phyloP scores from a whole-genome alignment of 2,329 filamentous ascomycete species.

The Pezizomycotina sp. region DNA sequence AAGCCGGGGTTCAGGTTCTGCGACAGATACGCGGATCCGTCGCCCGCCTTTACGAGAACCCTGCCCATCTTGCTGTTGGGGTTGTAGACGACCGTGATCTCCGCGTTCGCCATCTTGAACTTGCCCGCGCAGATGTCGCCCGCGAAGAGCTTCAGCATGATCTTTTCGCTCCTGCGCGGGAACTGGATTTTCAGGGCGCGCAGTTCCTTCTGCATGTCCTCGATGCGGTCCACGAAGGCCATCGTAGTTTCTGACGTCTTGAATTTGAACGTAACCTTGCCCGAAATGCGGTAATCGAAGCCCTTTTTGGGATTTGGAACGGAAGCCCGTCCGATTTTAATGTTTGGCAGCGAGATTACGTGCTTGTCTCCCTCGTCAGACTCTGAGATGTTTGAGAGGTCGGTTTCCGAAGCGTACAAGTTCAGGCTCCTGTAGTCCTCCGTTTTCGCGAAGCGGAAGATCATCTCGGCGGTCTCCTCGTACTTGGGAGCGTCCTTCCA shows the following conservation, averaged over 20 bases:
- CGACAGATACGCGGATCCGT: conserved; percentile 13
- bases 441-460: conserved; percentile 2
- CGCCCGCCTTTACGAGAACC: conserved; percentile 11
- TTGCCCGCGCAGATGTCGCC: conserved; percentile 15
- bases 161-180: conserved; percentile 12
- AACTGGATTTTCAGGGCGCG: conserved; percentile 16
- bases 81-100: conserved; percentile 17
- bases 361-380: not conserved
- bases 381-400: conserved; percentile 10
- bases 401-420: too few species aligned
- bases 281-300: conserved; percentile 9
- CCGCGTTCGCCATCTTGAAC: conserved; percentile 11
- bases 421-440: conserved; percentile 2
- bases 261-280: conserved; percentile 12
- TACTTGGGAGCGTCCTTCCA: conserved; percentile 17
- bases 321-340: conserved; percentile 9
- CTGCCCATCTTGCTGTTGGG: conserved; percentile 12
- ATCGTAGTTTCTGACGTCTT: conserved; percentile 8
- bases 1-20: conserved; percentile 8
- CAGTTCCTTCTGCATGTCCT: conserved; percentile 15
- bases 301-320: conserved; percentile 16
- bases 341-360: not conserved
- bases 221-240: conserved; percentile 12
- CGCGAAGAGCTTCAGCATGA: conserved; percentile 18
- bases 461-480: conserved; percentile 14